Percentiles rank a stretch among this genome's conserved stretches.
Conservation (phyloP, 805 yeast genomes). For the Monosporozyma yasuniensis region DNA sequence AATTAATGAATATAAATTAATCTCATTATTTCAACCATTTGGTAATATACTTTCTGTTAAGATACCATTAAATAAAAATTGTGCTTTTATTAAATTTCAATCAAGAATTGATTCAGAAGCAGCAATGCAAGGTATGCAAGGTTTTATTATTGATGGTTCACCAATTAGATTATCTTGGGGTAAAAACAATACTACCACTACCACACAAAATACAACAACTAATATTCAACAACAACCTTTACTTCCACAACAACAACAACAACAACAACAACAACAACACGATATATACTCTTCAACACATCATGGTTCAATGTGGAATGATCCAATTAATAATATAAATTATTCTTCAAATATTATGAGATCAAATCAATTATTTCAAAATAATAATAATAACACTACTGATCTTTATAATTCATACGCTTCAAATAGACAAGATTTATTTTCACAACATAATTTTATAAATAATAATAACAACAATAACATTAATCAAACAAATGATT, state of each 20-base stretch:
- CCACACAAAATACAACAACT: constrained; percentile 4
- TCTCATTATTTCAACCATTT: constrained; percentile 58
- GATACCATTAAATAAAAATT: constrained; percentile 70
- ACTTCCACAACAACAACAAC: no score
- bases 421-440: neutral
- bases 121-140: constrained; percentile 73
- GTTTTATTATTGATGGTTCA: constrained; percentile 65
- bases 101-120: constrained; percentile 64
- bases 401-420: neutral
- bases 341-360: neutral
- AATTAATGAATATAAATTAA: constrained; percentile 52
- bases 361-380: neutral
- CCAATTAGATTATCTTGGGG: constrained; percentile 75
- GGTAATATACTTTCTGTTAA: constrained; percentile 63
- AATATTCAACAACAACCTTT: neutral
- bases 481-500: constrained; percentile 5
- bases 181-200: constrained; percentile 24
- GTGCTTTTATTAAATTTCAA: constrained; percentile 69
- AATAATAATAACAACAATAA: neutral
- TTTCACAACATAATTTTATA: no score
- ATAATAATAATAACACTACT: neutral
- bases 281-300: neutral
- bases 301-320: constrained; percentile 1
- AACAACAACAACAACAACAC: neutral
- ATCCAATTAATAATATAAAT: neutral